Conservation (phyloP, 2,329 filamentous ascomycete species). For the Pseudogymnoascus sp. region DNA sequence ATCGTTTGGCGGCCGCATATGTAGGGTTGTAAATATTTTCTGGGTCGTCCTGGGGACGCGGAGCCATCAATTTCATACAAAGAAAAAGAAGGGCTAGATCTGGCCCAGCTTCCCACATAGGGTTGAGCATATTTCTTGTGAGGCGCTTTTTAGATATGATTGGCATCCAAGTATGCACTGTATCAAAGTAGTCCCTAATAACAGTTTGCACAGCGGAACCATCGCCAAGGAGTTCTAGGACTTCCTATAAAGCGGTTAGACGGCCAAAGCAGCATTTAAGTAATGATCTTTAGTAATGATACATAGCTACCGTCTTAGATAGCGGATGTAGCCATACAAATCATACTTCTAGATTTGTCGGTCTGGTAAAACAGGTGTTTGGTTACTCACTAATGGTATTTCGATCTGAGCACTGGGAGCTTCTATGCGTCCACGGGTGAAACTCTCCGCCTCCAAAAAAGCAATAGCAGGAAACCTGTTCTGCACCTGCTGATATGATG, state of each 20-base stretch:
- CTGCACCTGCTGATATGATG: constrained; percentile 18
- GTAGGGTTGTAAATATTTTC: constrained; percentile 30
- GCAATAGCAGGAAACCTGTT: constrained; percentile 35
- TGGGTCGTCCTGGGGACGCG: constrained; percentile 29
- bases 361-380: neutral
- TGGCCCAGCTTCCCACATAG: constrained; percentile 36
- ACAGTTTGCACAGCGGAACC: constrained; percentile 31
- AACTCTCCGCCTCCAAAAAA: constrained; percentile 37
- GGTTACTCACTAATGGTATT: constrained; percentile 30
- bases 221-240: constrained; percentile 33
- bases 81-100: constrained; percentile 41
- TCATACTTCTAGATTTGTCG: neutral
- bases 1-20: constrained; percentile 37
- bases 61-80: constrained; percentile 40
- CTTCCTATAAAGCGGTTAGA: constrained; percentile 24
- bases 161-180: constrained; percentile 40
- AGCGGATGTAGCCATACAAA: neutral
- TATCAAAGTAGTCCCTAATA: constrained; percentile 35
- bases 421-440: constrained; percentile 30
- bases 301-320: neutral
- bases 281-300: neutral
- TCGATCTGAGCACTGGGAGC: constrained; percentile 32
- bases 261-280: neutral
- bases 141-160: constrained; percentile 40
- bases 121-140: constrained; percentile 31